Percentiles rank a stretch among this genome's conserved stretches.
These are phyloP conservation scores for Hsuehochloa calcarea DNA, from an alignment of 176 grass and related monocot genomes.

Conservation along the genomic window DNA sequence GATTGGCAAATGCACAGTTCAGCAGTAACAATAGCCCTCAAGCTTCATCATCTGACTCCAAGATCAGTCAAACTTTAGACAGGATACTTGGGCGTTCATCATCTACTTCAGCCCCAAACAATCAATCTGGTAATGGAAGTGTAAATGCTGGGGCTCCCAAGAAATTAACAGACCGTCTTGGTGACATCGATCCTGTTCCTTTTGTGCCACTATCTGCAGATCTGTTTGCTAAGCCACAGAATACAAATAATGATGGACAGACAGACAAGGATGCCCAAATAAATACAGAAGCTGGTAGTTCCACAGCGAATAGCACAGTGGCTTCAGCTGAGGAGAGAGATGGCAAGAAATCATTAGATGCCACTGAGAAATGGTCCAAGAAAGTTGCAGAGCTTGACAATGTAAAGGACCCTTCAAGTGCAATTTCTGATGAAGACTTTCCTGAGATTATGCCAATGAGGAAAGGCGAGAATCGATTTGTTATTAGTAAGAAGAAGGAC, in stretches of 20 bases:
- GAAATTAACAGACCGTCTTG: conserved; percentile 36
- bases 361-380: conserved; percentile 46
- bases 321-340: conserved; percentile 17
- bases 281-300: conserved; percentile 3
- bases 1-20: conserved; percentile 54
- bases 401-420: conserved; percentile 34
- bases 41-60: conserved; percentile 36
- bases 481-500: conserved; percentile 93
- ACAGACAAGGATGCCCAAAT: conserved; percentile 16
- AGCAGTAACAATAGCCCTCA: conserved; percentile 24
- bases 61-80: conserved; percentile 82
- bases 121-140: conserved; percentile 27
- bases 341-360: conserved; percentile 16
- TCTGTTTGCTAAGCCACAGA: conserved; percentile 63
- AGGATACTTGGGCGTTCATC: conserved; percentile 71
- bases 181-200: conserved; percentile 52
- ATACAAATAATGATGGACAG: conserved; percentile 34
- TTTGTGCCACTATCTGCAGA: conserved; percentile 74
- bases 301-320: background rate
- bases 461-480: conserved; percentile 88
- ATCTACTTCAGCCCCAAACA: conserved; percentile 18
- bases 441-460: conserved; percentile 83
- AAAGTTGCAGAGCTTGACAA: conserved; percentile 41
- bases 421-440: conserved; percentile 50
- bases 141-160: conserved; percentile 30